phyloP scores from a whole-genome alignment of 2,329 filamentous ascomycete genomes.

The Cercospora nicotianae region DNA sequence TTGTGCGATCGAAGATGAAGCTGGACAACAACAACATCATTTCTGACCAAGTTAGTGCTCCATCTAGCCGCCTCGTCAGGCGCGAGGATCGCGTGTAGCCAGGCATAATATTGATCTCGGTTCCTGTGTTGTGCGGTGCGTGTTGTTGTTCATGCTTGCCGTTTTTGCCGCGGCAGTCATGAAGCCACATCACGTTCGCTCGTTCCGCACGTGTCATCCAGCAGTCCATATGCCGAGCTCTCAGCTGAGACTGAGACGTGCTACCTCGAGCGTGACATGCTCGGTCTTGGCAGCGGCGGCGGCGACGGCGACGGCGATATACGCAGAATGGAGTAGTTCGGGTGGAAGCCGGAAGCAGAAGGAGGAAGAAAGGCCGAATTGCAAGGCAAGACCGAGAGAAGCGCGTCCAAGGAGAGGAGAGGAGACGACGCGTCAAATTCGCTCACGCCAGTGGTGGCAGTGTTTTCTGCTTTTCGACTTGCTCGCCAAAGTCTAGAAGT shows the following conservation, averaged over 20 bases:
- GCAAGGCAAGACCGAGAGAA: not conserved
- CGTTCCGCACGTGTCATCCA: not conserved
- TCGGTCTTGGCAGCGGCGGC: constrained; percentile 4
- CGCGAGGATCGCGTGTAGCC: not conserved
- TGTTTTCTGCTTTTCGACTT: not conserved
- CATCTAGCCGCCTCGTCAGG: not conserved
- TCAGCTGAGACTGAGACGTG: not conserved
- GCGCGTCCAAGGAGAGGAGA: not conserved
- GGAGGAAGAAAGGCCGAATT: not conserved
- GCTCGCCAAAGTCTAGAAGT: not conserved
- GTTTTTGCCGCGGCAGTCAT: not conserved
- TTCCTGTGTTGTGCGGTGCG: not conserved
- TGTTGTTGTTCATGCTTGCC: not conserved
- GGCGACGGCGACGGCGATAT: not conserved
- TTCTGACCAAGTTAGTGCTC: not conserved
- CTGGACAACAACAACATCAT: not conserved
- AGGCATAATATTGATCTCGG: not conserved
- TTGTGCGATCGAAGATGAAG: constrained; percentile 3
- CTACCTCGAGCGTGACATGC: not conserved
- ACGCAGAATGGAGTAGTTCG: not conserved
- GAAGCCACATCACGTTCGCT: not conserved
- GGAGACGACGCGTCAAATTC: not conserved
- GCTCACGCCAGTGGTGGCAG: not conserved
- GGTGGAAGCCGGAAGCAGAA: not conserved
- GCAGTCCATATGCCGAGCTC: not conserved